Conservation (phyloP, 108 stramenopile species). For the Epipyxis sp. region DNA sequence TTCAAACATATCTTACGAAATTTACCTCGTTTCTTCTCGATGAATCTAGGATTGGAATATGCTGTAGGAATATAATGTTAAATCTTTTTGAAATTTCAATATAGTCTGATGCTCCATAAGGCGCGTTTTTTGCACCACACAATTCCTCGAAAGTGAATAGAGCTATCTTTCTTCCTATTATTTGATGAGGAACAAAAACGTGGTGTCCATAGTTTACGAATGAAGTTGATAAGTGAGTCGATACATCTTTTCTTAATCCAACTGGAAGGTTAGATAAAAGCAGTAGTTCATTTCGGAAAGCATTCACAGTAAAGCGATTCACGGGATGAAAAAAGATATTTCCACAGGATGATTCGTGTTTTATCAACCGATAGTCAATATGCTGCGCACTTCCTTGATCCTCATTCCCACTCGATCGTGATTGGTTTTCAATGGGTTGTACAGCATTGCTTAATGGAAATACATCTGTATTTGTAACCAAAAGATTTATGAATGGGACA, state of each 20-base stretch:
- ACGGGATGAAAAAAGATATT: neutral
- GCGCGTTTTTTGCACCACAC: conserved; percentile 74
- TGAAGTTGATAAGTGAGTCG: no score
- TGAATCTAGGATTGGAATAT: conserved; percentile 73
- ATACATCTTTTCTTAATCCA: no score
- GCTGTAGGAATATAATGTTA: conserved; percentile 67
- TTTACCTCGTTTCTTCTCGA: conserved; percentile 73
- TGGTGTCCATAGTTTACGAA: conserved; percentile 7
- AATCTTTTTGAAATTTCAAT: conserved; percentile 77
- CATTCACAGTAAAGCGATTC: no score
- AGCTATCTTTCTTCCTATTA: conserved; percentile 28
- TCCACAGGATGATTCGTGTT: neutral
- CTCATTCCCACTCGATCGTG: no score
- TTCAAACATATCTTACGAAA: no score
- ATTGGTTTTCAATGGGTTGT: conserved; percentile 21
- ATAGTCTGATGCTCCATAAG: conserved; percentile 85
- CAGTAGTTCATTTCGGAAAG: no score
- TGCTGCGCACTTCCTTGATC: conserved; percentile 49
- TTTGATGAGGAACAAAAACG: neutral
- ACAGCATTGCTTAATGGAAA: neutral
- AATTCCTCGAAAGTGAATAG: conserved; percentile 80
- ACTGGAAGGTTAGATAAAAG: no score
- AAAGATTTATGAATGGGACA: conserved; percentile 74
- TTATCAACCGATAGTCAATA: conserved; percentile 4
- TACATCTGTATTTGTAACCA: neutral